phyloP scores from a whole-genome alignment of 306 rosid species.

The Cicer cuneatum region DNA sequence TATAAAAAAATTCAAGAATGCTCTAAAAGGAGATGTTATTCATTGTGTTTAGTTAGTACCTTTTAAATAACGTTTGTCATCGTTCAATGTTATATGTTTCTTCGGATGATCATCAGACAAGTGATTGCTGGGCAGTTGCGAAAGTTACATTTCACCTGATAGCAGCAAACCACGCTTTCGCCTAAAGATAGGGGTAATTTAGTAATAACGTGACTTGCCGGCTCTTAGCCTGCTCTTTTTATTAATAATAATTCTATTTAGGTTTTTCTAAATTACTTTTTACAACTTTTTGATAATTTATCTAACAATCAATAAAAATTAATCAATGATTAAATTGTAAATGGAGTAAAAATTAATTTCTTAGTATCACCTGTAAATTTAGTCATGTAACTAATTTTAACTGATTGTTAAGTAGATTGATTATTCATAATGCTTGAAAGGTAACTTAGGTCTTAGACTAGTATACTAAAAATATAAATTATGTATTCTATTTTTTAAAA shows the following conservation, averaged over 20 bases:
- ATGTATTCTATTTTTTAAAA: too few relatives aligned
- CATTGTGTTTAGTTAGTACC: slow-evolving; percentile 33
- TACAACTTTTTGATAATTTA: too few relatives aligned
- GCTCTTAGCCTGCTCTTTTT: slow-evolving; percentile 5
- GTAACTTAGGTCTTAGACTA: too few relatives aligned
- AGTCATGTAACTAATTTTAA: too few relatives aligned
- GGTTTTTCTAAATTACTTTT: too few relatives aligned
- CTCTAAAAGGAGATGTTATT: background rate
- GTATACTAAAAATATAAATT: too few relatives aligned
- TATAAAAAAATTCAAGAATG: slow-evolving; percentile 10
- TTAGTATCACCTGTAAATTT: too few relatives aligned
- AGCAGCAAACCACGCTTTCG: background rate
- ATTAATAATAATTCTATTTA: background rate
- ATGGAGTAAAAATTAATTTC: too few relatives aligned
- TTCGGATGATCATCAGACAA: background rate
- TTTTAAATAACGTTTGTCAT: slow-evolving; percentile 31
- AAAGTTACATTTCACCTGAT: slow-evolving; percentile 37
- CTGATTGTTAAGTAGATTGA: too few relatives aligned
- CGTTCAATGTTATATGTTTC: background rate
- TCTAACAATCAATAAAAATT: too few relatives aligned
- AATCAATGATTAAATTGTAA: too few relatives aligned
- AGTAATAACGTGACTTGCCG: slow-evolving; percentile 17
- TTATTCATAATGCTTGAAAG: too few relatives aligned
- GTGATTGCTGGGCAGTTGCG: slow-evolving; percentile 35
- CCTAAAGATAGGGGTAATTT: slow-evolving; percentile 10